Base-by-base conservation (phyloP, 2,329 filamentous ascomycete genomes). In the Cryphonectria parasitica region DNA sequence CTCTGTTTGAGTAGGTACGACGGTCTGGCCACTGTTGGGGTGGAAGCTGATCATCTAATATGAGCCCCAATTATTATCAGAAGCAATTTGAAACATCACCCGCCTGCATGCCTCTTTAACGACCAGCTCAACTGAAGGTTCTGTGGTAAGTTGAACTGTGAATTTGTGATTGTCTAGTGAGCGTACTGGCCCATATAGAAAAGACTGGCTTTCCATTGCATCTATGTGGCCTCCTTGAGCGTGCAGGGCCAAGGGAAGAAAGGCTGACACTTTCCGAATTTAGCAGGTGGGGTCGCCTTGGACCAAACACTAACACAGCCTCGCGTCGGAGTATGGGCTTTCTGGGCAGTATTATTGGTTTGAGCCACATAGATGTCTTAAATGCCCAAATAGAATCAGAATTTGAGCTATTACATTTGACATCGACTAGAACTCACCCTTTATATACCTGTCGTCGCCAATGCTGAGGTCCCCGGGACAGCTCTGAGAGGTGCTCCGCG, bases 211-310 rank as follows among this genome's bases (percentile, higher is more conserved):
- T 17, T 31, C 17, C 54, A 19, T 58, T 58, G 6, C 54, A 34
- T 13, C 28, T 31, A 34, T 28, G 28, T 7, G 19, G 28, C 54
- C 52, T 25, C 25, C n/a, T 13, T n/a, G 19, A 17, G 17, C 13
- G 19, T 22, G 36, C 22, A 41, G 49, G 54, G 2, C 25, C 22
- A 11, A 31, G 13, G 10, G 36, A n/a, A 28, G 49, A n/a, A 45
- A 66, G 64, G 64, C 64, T 66, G 64, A 60, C 64, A 60, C 49
- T 66, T 66, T 56, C 64, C 64, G 25, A 31, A 58, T 66, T 5
- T 4, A 66, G 64, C n/a, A 66, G 43, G 64, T 66, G 64, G 64
- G 34, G 52, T 22, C 34, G 43, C 41, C 13, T 34, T 43, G 25
- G n/a, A n/a, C 64, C 36, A 15, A 52, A 36, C 52, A 66, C 54